Evolutionary conservation across 2,329 filamentous ascomycete genomes (phyloP).

Genomic region (Parafenestella ontariensis): DNA sequence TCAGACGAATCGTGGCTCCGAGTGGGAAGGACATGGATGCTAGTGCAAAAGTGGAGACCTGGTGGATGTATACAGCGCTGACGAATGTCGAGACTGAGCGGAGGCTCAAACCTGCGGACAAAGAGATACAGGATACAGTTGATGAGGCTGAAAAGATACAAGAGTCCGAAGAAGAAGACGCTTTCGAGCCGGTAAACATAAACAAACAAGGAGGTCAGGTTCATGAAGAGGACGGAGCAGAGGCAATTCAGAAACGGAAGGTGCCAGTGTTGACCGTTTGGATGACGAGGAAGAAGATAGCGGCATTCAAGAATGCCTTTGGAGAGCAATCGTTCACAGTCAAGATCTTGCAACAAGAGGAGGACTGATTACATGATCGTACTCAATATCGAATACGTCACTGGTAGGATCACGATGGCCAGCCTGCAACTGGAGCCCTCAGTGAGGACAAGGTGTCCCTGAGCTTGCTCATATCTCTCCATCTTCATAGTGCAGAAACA

Average conservation of each 20-base stretch:
- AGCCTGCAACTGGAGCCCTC: too few relatives aligned
- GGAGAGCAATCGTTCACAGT: slow-evolving; percentile 25
- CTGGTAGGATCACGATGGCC: too few relatives aligned
- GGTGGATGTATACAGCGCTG: slow-evolving; percentile 28
- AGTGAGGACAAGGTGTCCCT: too few relatives aligned
- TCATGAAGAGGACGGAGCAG: neutral
- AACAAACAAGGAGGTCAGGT: neutral
- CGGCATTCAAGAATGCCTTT: slow-evolving; percentile 22
- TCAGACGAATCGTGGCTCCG: slow-evolving; percentile 15
- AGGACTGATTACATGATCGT: too few relatives aligned
- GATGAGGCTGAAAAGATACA: neutral
- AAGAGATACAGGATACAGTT: neutral
- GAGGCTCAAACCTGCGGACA: neutral
- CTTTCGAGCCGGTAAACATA: slow-evolving; percentile 20
- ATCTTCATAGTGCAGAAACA: too few relatives aligned
- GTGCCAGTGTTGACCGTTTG: slow-evolving; percentile 30
- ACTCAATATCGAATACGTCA: too few relatives aligned
- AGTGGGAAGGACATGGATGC: slow-evolving; percentile 2
- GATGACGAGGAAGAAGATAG: slow-evolving; percentile 25
- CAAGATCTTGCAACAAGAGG: slow-evolving; percentile 3
- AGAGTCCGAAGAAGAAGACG: slow-evolving; percentile 15
- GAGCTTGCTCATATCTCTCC: too few relatives aligned
- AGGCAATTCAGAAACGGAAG: slow-evolving; percentile 5
- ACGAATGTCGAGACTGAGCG: slow-evolving; percentile 16
- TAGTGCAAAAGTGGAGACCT: slow-evolving; percentile 8